phyloP scores from a whole-genome alignment of 148 eudicot genomes.

The Vaccinium macrocarpon region DNA sequence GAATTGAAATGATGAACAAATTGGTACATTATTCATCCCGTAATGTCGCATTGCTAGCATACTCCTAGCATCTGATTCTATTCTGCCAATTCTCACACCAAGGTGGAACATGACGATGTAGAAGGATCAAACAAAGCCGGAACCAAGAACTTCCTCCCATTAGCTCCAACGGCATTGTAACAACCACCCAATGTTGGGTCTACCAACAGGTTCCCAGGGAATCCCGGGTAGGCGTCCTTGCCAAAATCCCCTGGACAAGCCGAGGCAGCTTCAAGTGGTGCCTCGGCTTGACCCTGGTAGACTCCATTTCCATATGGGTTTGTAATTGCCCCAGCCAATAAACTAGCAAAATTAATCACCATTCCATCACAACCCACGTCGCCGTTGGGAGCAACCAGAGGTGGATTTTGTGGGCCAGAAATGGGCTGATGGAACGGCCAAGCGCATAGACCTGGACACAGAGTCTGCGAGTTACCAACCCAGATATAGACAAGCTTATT shows the following conservation, averaged over 20 bases:
- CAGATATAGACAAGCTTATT: conserved; percentile 29
- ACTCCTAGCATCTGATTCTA: not conserved
- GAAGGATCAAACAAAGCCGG: conserved; percentile 39
- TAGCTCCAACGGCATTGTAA: conserved; percentile 37
- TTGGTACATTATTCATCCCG: not conserved
- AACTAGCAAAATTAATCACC: conserved; percentile 34
- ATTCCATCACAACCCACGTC: conserved; percentile 41
- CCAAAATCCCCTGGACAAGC: conserved; percentile 40
- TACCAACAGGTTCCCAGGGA: conserved; percentile 34
- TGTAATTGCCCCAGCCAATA: conserved; percentile 29
- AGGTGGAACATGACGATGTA: conserved; percentile 29
- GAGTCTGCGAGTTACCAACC: conserved; percentile 39
- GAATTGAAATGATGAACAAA: not conserved
- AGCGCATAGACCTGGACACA: conserved; percentile 23
- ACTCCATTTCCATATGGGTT: conserved; percentile 45
- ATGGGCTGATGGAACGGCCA: conserved; percentile 42
- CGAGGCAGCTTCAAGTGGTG: conserved; percentile 35
- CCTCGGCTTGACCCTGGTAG: conserved; percentile 37
- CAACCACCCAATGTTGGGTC: conserved; percentile 28
- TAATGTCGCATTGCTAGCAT: not conserved
- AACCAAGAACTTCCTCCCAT: conserved; percentile 32
- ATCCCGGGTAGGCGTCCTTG: conserved; percentile 38
- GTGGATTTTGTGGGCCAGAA: conserved; percentile 38
- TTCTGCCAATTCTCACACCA: conserved; percentile 14
- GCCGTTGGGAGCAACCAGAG: conserved; percentile 32